Evolutionary conservation across 768 basidiomycete genomes (phyloP).

Genomic region (Rhodosporidiobolus odoratus): DNA sequence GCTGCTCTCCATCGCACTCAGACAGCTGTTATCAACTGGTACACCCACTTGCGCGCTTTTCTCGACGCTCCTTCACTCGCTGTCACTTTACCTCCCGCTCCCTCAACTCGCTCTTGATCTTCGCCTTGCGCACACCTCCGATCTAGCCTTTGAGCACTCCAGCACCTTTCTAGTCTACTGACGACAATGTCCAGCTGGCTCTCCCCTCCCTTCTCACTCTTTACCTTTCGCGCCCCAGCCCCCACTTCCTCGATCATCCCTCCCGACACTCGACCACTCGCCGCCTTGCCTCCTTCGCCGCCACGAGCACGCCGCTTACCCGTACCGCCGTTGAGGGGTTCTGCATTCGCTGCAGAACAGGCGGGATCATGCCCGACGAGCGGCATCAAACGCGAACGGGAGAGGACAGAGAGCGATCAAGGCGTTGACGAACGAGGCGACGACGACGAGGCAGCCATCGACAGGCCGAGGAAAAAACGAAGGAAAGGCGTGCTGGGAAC

Average conservation of each 20-base stretch:
- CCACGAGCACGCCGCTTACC: background rate
- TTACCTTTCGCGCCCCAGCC: conserved; percentile 7
- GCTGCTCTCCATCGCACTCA: no score
- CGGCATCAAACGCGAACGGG: conserved; percentile 5
- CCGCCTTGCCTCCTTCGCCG: background rate
- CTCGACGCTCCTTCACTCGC: no score
- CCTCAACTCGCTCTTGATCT: background rate
- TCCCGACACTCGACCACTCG: background rate
- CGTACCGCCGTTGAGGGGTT: background rate
- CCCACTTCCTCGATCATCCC: background rate
- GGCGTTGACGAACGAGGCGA: background rate
- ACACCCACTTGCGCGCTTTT: no score
- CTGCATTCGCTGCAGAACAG: background rate
- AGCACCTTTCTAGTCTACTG: background rate
- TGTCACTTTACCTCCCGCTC: no score
- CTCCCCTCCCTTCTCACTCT: conserved; percentile 4
- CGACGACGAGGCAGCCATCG: background rate
- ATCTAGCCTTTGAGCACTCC: background rate
- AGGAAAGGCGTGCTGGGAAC: conserved; percentile 8
- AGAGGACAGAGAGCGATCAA: background rate
- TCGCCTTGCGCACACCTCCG: background rate
- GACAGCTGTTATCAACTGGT: no score
- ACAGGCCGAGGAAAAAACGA: background rate
- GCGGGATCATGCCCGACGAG: background rate
- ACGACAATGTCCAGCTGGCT: conserved; percentile 10